These are phyloP conservation scores for Aspergillus brunneoviolaceus DNA, from an alignment of 2,329 filamentous ascomycete species.

Conservation along the genomic window DNA sequence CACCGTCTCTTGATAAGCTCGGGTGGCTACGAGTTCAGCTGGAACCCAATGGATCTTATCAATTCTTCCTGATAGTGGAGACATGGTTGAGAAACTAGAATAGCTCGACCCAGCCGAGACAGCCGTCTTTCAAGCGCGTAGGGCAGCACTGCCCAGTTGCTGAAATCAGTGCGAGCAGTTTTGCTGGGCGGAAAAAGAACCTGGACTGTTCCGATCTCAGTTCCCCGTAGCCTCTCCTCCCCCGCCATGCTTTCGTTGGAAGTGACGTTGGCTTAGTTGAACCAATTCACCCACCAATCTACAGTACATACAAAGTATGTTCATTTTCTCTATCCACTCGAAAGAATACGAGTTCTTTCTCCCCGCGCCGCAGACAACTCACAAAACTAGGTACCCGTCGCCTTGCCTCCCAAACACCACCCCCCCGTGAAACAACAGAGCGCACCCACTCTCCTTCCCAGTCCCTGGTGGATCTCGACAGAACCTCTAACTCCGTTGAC, in stretches of 20 bases:
- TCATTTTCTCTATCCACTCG: background rate
- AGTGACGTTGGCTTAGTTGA: slow-evolving; percentile 14
- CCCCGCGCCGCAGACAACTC: background rate
- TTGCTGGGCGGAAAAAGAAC: slow-evolving; percentile 1
- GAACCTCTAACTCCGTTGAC: background rate
- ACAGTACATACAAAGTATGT: background rate
- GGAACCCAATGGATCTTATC: background rate
- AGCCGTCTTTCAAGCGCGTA: background rate
- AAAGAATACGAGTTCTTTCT: background rate
- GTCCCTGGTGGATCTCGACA: slow-evolving; percentile 8
- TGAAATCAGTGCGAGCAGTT: background rate
- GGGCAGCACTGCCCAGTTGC: slow-evolving; percentile 4
- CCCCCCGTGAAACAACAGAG: background rate
- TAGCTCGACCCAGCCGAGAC: slow-evolving; percentile 3
- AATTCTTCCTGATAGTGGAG: background rate
- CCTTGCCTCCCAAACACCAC: background rate
- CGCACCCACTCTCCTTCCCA: background rate
- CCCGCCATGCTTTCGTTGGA: slow-evolving; percentile 16
- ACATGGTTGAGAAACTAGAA: background rate
- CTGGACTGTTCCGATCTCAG: slow-evolving; percentile 1
- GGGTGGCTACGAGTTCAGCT: background rate
- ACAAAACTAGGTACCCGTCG: background rate
- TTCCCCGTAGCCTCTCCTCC: slow-evolving; percentile 13
- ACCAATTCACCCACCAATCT: background rate
- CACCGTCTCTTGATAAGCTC: background rate